Conservation (phyloP, 169 alveolate genomes). For the Plasmodium gallinaceum region DNA sequence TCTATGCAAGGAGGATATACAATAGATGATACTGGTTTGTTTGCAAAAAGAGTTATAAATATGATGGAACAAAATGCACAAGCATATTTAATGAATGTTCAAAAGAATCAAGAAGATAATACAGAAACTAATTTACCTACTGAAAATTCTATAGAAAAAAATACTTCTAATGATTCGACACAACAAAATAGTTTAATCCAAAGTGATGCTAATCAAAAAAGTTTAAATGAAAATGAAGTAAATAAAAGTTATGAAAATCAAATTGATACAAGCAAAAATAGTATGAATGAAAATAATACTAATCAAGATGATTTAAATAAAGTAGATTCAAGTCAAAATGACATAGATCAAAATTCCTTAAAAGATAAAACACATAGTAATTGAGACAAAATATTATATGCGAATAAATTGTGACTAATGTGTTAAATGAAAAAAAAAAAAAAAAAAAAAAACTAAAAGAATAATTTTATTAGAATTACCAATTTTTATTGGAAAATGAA, state of each 20-base stretch:
- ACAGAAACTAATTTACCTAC: neutral
- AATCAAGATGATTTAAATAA: constrained; percentile 11
- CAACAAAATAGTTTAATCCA: neutral
- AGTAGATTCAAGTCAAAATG: constrained; percentile 12
- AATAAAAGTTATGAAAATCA: neutral
- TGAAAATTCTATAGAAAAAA: constrained; percentile 5
- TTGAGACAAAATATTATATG: constrained; percentile 19
- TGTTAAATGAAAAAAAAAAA: too few relatives aligned
- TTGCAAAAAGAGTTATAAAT: constrained; percentile 85
- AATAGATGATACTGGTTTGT: constrained; percentile 87
- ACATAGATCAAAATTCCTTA: constrained; percentile 33
- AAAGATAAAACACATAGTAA: constrained; percentile 18
- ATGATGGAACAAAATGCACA: constrained; percentile 88
- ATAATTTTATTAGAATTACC: too few relatives aligned
- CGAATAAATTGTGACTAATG: too few relatives aligned
- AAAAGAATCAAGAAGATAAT: constrained; percentile 15
- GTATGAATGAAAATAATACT: neutral
- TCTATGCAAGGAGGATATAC: constrained; percentile 89
- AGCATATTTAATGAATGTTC: constrained; percentile 60
- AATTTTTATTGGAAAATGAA: neutral
- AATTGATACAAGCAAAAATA: constrained; percentile 6
- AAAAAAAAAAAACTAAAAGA: too few relatives aligned
- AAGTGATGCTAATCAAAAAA: neutral
- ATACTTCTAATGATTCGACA: constrained; percentile 1
- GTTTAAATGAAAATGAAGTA: neutral